Conservation (phyloP, 2,329 filamentous ascomycete species). For the Biscogniauxia marginata region DNA sequence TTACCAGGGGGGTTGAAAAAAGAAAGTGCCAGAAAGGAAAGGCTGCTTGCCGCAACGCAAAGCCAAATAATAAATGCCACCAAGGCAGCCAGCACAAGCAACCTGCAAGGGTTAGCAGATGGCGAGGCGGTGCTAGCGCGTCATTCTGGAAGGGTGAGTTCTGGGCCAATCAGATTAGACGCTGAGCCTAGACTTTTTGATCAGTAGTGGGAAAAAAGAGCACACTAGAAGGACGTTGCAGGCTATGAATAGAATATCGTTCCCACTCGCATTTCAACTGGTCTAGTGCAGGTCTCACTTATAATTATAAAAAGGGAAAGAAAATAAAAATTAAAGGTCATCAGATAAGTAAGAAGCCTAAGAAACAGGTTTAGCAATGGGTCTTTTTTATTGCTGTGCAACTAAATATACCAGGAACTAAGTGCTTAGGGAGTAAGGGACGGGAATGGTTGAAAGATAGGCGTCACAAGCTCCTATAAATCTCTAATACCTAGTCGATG, state of each 20-base stretch:
- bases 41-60: background rate
- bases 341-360: too few species aligned
- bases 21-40: background rate
- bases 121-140: slow-evolving; percentile 7
- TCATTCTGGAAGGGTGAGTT: background rate
- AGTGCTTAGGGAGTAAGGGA: too few species aligned
- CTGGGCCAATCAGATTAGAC: slow-evolving; percentile 18
- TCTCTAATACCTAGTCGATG: too few species aligned
- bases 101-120: too few species aligned
- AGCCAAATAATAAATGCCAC: background rate
- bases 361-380: too few species aligned
- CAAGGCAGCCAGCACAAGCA: too few species aligned
- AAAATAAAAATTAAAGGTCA: too few species aligned
- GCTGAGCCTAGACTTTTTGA: slow-evolving; percentile 1
- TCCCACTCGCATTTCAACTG: background rate
- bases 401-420: too few species aligned
- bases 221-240: background rate
- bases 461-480: too few species aligned
- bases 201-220: background rate
- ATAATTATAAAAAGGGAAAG: too few species aligned
- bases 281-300: background rate
- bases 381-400: too few species aligned
- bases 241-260: background rate
- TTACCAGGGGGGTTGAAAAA: slow-evolving; percentile 1
- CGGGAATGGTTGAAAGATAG: too few species aligned